Evolutionary conservation across 768 basidiomycete species (phyloP).

Genomic region (Boletus vermiculosoides): DNA sequence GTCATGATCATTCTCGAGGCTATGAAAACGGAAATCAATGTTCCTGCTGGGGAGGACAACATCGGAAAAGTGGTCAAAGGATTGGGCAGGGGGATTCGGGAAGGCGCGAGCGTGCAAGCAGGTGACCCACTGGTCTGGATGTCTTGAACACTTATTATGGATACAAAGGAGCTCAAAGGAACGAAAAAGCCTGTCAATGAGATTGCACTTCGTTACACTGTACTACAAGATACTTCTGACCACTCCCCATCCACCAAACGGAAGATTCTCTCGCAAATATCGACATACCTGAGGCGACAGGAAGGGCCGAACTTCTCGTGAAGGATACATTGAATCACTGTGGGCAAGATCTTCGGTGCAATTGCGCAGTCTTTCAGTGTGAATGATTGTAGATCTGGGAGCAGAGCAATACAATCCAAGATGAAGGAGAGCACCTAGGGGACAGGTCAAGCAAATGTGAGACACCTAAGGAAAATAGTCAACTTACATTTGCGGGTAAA

Average conservation of each 20-base stretch:
- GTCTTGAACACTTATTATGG: constrained; percentile 1
- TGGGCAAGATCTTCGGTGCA: not conserved
- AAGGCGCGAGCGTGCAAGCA: constrained; percentile 45
- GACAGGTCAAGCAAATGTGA: not conserved
- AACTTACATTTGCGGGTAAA: not conserved
- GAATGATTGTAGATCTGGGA: constrained; percentile 1
- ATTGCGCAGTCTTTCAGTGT: not conserved
- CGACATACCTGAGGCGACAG: constrained; percentile 1
- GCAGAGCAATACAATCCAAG: not conserved
- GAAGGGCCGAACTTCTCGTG: not conserved
- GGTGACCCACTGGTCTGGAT: constrained; percentile 45
- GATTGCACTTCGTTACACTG: not conserved
- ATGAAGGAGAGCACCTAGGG: not conserved
- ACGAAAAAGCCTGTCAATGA: not conserved
- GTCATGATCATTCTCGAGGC: constrained; percentile 55
- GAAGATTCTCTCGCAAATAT: not conserved
- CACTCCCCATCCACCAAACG: constrained; percentile 9
- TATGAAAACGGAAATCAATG: constrained; percentile 63
- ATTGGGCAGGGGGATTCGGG: constrained; percentile 40
- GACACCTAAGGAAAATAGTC: not conserved
- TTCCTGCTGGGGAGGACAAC: constrained; percentile 44
- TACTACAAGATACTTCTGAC: not conserved
- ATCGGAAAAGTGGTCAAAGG: constrained; percentile 44
- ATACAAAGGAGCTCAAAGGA: too few species aligned
- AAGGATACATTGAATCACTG: not conserved